Base-by-base conservation (phyloP, 148 eudicot species). In the Cornus florida region DNA sequence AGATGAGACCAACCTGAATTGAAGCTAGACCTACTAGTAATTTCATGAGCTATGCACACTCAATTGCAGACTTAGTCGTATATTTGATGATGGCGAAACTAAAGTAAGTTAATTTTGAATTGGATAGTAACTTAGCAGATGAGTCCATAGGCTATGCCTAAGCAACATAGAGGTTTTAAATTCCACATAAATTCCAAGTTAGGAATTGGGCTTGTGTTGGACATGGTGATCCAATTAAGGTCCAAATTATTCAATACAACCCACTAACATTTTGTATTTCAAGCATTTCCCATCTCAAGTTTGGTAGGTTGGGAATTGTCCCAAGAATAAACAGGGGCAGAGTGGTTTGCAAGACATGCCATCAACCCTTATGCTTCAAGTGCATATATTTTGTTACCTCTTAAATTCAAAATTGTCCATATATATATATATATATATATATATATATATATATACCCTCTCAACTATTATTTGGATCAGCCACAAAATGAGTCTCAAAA, bases 261-360 rank as follows among this genome's bases (percentile, higher is more conserved):
- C 48, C 48, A 43, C 48, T 43, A 6, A 43, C 48, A 6, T 72
- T 28, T 6, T 28, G n/a, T 23, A 14, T 75, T 43, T 66, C 70
- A 75, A 66, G 70, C 70, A 75, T 75, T 53, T 22, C 32, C 59
- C 24, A 1, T 10, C 19, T 4, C 43, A 24, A 69, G 33, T 68
- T 80, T 82, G 82, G 76, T 86, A 77, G 70, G 78, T 77, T 62
- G 69, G 73, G 62, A 70, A 78, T 81, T 41, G 66, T 73, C 69
- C 65, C 79, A 81, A 83, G 88, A 32, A 75, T 83, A 19, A 62
- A 62, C 8, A 69, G 72, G 84, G 84, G 59, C 85, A 82, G 88
- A 89, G 92, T 94, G 82, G 76, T 93, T 89, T 94, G 87, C 85
- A 94, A 92, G 98, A 78, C 92, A 94, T 85, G 87, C 79, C 76